Base-by-base conservation (phyloP, 108 stramenopile genomes). In the Skeletonema menzelii region DNA sequence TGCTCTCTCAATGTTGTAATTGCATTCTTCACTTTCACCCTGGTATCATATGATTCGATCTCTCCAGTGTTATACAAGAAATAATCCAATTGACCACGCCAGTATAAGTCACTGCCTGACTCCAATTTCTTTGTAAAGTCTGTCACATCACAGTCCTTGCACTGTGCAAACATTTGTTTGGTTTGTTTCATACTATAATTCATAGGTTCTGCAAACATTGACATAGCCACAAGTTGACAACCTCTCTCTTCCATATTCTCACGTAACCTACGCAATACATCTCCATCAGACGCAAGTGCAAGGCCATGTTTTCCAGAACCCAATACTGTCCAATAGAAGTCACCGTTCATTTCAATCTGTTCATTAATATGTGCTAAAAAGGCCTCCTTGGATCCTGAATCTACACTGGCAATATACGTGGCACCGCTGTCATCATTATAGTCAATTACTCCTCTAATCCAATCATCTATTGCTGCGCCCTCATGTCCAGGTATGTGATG, bases 41-140 rank as follows among this genome's bases (percentile, higher is more conserved):
- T 73, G 55, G 38, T 19, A 30, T 53, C 10, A 2, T 4, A 3
- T n/a, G 27, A 42, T n/a, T 22, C 24, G 26, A 62, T 24, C 17
- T 65, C 35, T 27, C 49, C 67, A 40, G 19, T 47, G 37, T 80
- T 80, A 32, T 56, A 74, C 13, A 80, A 70, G 44, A 80, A 74
- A 56, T 80, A 69, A 73, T 80, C 79, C 63, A 80, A 57, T 65
- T 80, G 79, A 37, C 72, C 69, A 32, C 11, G 40, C 69, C 68
- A 80, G 19, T 63, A 60, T 35, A 8, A 34, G 11, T 53, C 34
- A 58, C 37, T 55, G 26, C 32, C 59, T 53, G 66, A 34, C 10
- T 46, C 34, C 28, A 73, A 59, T 35, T 44, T 42, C 14, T 42
- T 22, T 37, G 69, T 65, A 56, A 80, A 80, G 12, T 69, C 72